Base-by-base conservation (phyloP, 805 yeast genomes). In the Candida maltosa region DNA sequence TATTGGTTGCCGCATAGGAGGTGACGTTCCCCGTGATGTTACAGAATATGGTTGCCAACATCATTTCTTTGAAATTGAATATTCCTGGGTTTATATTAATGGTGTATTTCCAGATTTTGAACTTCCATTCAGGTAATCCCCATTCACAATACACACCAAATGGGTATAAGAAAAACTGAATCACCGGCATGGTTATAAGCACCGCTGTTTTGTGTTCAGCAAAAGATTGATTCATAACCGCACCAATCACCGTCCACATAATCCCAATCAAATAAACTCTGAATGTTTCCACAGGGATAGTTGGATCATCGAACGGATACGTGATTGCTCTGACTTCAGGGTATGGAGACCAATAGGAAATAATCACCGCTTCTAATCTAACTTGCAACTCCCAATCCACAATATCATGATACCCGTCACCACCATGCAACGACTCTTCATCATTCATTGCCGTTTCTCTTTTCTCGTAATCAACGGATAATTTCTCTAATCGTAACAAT, bases 1-100 rank as follows among this genome's bases (percentile, higher is more conserved):
- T 66, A 41, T 66, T 66, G 42, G 63, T 64, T 1, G 65, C 52
- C 44, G 62, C 62, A 39, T 67, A 67, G 2, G 71, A 71, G 2
- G 69, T 62, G 3, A 69, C 66, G 11, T 62, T 53, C n/a, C n/a
- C n/a, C n/a, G n/a, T n/a, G n/a, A n/a, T n/a, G 3, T 70, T 63
- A 39, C 72, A 65, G 22, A 67, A 65, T 29, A 67, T 67, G 3
- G 72, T 56, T n/a, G 60, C 46, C 23, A 67, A 51, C 70, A 67
- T 65, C 71, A 66, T 65, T 40, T 67, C 73, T 42, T 67, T 67
- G 41, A 58, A 60, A 20, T 60, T 60, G 72, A 71, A 67, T 10
- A 60, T 60, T 0, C 73, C 72, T 8, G 69, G 69, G 38, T 67
- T 67, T 20, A 67, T 38, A 29, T 61, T 52, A 21, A 60, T 31